Base-by-base conservation (phyloP, 768 basidiomycete species). In the Amyloporia xantha region DNA sequence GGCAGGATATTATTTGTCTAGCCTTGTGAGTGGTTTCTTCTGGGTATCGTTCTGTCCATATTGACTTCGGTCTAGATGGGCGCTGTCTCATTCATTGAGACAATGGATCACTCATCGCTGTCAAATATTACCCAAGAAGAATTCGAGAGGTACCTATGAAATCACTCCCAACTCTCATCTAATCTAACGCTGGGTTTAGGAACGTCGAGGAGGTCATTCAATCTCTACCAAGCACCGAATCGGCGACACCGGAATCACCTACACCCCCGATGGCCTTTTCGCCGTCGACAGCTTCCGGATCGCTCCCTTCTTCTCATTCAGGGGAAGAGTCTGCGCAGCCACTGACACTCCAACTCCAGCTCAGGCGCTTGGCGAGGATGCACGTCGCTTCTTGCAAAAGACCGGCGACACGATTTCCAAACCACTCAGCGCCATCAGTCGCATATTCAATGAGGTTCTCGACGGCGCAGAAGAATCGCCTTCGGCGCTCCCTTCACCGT, bases 51-150 rank as follows among this genome's bases (percentile, higher is more conserved):
- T n/a, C n/a, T n/a, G 12, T 1, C 1, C 1, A 17, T 25, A 26
- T 23, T 58, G 12, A 55, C 38, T 23, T 12, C 20, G 26, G 30
- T 11, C 23, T 52, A 97, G 92, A 94, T 87, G 80, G 96, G 92
- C 3, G 92, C 96, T 2, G 90, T 98, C 28, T 89, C 91, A 1
- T 99, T 97, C 64, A 93, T 99, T 53, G 96, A 99, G 68, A 90
- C 92, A 0, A 93, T 99, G 91, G 96, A 98, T 63, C 89, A 94
- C 50, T 86, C 91, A 0, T 88, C 89, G 6, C 69, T 99, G 37
- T 95, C 92, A n/a, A 85, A 89, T 57, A 97, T 98, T 53, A 81
- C 88, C 1, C 88, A 92, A 63, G 86, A 87, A 38, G 91, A 97
- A 54, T 99, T 99, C 51, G 96, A 98, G 62, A 72, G 67, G 84